phyloP scores from a whole-genome alignment of 805 yeast genomes.

The Pichia manshurica region DNA sequence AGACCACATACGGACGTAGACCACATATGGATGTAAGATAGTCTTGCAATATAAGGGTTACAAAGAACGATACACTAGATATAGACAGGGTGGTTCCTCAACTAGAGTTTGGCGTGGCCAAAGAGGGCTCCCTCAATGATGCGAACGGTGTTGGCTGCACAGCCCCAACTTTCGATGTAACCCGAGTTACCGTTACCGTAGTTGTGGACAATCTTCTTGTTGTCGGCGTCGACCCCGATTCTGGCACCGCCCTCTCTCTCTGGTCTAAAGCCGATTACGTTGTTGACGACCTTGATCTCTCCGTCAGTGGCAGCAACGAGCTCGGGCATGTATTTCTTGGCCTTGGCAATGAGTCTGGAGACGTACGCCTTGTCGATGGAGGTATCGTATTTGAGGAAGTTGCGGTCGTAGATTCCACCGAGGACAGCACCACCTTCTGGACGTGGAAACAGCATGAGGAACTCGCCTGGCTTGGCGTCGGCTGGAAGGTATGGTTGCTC shows the following conservation, averaged over 20 bases:
- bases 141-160: slow-evolving; percentile 32
- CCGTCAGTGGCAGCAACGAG: slow-evolving; percentile 22
- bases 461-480: slow-evolving; percentile 36
- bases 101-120: slow-evolving; percentile 3
- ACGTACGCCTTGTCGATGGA: slow-evolving; percentile 46
- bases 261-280: slow-evolving; percentile 68
- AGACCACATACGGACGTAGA: no score
- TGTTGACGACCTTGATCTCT: slow-evolving; percentile 39
- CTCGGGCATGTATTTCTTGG: slow-evolving; percentile 46
- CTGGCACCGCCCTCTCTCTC: slow-evolving; percentile 54
- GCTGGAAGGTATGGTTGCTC: slow-evolving; percentile 25
- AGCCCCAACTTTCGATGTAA: slow-evolving; percentile 46
- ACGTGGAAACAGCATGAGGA: slow-evolving; percentile 56
- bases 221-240: slow-evolving; percentile 31
- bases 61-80: background rate
- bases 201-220: slow-evolving; percentile 44
- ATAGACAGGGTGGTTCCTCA: no score
- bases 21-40: no score
- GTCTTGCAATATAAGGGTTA: no score
- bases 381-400: slow-evolving; percentile 20
- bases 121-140: slow-evolving; percentile 5
- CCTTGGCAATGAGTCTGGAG: slow-evolving; percentile 38
- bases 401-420: slow-evolving; percentile 43
- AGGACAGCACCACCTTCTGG: slow-evolving; percentile 62
- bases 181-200: slow-evolving; percentile 43